Percentiles rank a stretch among this genome's conserved stretches.
Evolutionary conservation across 2,329 filamentous ascomycete genomes (phyloP).

Genomic region (Chaetoscypha palmicola): DNA sequence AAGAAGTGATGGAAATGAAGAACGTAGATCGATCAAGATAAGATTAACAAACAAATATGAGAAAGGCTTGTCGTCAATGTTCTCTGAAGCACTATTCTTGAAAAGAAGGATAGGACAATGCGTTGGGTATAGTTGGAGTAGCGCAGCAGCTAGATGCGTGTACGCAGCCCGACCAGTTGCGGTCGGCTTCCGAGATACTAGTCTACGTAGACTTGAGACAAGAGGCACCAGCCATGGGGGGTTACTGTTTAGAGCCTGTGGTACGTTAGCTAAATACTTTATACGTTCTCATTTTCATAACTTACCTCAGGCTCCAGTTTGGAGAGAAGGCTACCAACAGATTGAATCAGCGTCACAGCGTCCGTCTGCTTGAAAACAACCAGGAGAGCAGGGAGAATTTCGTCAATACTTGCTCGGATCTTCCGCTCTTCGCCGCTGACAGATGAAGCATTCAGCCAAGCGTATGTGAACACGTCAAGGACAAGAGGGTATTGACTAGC

Average conservation of each 20-base stretch:
- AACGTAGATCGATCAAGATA: slow-evolving; percentile 58
- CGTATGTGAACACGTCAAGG: slow-evolving; percentile 48
- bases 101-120: slow-evolving; percentile 46
- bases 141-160: slow-evolving; percentile 49
- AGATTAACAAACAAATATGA: slow-evolving; percentile 58
- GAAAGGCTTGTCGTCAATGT: slow-evolving; percentile 42
- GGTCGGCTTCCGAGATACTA: slow-evolving; percentile 50
- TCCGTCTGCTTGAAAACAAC: slow-evolving; percentile 52
- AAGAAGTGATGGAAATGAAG: slow-evolving; percentile 54
- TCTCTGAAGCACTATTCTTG: slow-evolving; percentile 31
- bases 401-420: slow-evolving; percentile 39
- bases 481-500: slow-evolving; percentile 47
- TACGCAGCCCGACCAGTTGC: slow-evolving; percentile 50
- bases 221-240: slow-evolving; percentile 48
- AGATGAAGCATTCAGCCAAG: slow-evolving; percentile 47
- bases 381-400: slow-evolving; percentile 41
- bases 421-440: slow-evolving; percentile 26
- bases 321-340: slow-evolving; percentile 46
- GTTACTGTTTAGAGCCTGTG: slow-evolving; percentile 41
- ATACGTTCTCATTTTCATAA: too few relatives aligned
- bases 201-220: slow-evolving; percentile 42
- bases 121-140: slow-evolving; percentile 49
- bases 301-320: slow-evolving; percentile 43
- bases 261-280: too few relatives aligned
- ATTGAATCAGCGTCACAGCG: slow-evolving; percentile 51